phyloP scores from a whole-genome alignment of 2,329 filamentous ascomycete genomes.

The Aspergillus sp. region DNA sequence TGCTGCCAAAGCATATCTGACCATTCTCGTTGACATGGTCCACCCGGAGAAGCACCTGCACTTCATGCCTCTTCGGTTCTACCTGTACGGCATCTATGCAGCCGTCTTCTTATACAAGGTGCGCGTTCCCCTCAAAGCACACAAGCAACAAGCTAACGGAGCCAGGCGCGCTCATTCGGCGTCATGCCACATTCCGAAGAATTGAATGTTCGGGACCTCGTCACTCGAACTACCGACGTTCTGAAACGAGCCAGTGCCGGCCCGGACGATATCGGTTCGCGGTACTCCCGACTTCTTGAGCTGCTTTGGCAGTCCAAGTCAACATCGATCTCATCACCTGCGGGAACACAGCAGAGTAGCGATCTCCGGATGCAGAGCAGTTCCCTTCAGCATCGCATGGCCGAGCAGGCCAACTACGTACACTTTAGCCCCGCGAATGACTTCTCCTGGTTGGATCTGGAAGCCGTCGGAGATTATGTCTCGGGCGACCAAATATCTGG shows the following conservation, averaged over 20 bases:
- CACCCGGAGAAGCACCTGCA: slow-evolving; percentile 59
- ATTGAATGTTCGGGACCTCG: slow-evolving; percentile 56
- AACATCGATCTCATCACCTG: slow-evolving; percentile 25
- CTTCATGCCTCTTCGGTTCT: slow-evolving; percentile 65
- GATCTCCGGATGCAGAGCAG: slow-evolving; percentile 33
- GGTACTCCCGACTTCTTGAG: slow-evolving; percentile 61
- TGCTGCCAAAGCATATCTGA: slow-evolving; percentile 62
- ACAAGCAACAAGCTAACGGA: not conserved
- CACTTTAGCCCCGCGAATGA: slow-evolving; percentile 52
- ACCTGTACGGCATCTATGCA: slow-evolving; percentile 62
- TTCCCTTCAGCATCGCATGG: slow-evolving; percentile 30
- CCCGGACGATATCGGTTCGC: slow-evolving; percentile 59
- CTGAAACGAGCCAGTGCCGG: slow-evolving; percentile 59
- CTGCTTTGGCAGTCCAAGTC: slow-evolving; percentile 57
- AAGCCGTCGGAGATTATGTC: slow-evolving; percentile 60
- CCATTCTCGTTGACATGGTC: slow-evolving; percentile 59
- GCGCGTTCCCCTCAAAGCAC: not conserved
- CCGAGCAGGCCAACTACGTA: slow-evolving; percentile 36
- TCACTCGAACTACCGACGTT: slow-evolving; percentile 59
- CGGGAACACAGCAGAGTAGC: slow-evolving; percentile 30
- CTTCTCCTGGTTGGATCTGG: slow-evolving; percentile 63
- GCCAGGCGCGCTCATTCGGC: slow-evolving; percentile 56
- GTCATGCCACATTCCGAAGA: slow-evolving; percentile 58
- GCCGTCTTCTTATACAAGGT: slow-evolving; percentile 67
- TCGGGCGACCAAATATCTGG: slow-evolving; percentile 44